Percentiles rank a stretch among this genome's conserved stretches.
phyloP scores from a whole-genome alignment of 2,329 filamentous ascomycete species.

The Colletotrichum echinochloae region DNA sequence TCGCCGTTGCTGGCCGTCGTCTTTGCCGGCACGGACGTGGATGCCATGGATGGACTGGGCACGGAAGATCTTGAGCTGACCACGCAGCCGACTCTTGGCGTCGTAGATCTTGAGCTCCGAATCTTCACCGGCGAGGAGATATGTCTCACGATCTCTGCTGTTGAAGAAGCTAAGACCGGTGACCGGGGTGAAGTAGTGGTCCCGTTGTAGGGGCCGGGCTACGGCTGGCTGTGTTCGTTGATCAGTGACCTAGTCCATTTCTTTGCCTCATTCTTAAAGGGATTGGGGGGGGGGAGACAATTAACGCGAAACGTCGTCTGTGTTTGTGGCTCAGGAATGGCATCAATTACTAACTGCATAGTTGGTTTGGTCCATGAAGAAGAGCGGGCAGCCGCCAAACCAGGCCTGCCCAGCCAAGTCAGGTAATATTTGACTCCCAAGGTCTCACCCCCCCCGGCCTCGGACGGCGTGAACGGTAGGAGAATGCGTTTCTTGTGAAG shows the following conservation, averaged over 20 bases:
- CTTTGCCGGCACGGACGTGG: conserved; percentile 51
- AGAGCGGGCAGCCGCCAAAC: not conserved
- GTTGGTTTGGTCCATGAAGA: conserved; percentile 22
- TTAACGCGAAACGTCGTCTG: not conserved
- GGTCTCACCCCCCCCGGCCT: conserved; percentile 26
- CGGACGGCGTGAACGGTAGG: not conserved
- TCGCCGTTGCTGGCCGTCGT: conserved; percentile 40
- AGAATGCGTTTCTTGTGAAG: conserved; percentile 18
- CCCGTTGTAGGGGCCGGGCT: conserved; percentile 44
- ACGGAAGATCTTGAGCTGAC: conserved; percentile 67
- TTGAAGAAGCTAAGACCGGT: conserved; percentile 69
- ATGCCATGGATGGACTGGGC: conserved; percentile 83
- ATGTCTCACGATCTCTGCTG: conserved; percentile 46
- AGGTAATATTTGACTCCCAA: conserved; percentile 18
- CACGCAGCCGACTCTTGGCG: conserved; percentile 51
- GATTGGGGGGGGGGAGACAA: too few relatives aligned
- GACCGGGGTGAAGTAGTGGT: conserved; percentile 65
- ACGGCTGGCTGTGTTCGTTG: conserved; percentile 3
- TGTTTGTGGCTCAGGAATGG: conserved; percentile 16
- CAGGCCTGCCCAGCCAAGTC: not conserved
- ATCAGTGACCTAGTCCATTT: not conserved
- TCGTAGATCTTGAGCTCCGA: conserved; percentile 67
- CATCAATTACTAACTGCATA: conserved; percentile 38
- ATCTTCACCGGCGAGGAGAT: conserved; percentile 71
- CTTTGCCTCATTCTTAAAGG: not conserved